Evolutionary conservation across 2,329 filamentous ascomycete species (phyloP).

Genomic region (Fusarium xyrophilum): DNA sequence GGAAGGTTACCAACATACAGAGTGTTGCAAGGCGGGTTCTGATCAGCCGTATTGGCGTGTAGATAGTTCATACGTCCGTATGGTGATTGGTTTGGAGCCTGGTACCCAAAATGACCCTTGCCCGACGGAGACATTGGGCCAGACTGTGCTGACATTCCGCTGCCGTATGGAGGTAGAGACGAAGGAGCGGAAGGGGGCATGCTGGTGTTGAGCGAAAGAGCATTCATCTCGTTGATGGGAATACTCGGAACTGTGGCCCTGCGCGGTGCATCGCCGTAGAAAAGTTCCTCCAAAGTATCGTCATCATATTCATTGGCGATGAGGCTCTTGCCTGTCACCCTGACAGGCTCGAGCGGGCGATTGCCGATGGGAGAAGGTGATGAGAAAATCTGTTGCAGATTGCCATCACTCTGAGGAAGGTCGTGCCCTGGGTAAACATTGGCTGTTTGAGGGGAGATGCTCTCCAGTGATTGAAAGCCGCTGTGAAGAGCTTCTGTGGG

Average conservation of each 20-base stretch:
- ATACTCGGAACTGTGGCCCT: slow-evolving; percentile 76
- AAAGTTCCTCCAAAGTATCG: slow-evolving; percentile 62
- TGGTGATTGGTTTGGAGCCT: slow-evolving; percentile 58
- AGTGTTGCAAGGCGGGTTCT: slow-evolving; percentile 97
- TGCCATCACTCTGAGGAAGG: slow-evolving; percentile 63
- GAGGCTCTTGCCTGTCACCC: slow-evolving; percentile 71
- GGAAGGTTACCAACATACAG: slow-evolving; percentile 97
- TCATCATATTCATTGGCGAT: slow-evolving; percentile 69
- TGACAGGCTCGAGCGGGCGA: slow-evolving; percentile 66
- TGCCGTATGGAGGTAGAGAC: slow-evolving; percentile 58
- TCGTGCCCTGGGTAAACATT: slow-evolving; percentile 61
- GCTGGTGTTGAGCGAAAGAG: slow-evolving; percentile 74
- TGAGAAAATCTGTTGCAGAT: slow-evolving; percentile 70
- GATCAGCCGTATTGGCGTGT: slow-evolving; percentile 90
- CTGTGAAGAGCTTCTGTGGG: slow-evolving; percentile 55
- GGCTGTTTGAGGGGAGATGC: slow-evolving; percentile 66
- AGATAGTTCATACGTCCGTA: slow-evolving; percentile 74
- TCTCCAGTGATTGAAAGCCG: slow-evolving; percentile 68
- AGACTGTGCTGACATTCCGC: slow-evolving; percentile 50
- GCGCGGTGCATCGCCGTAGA: slow-evolving; percentile 61
- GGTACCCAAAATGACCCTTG: slow-evolving; percentile 25
- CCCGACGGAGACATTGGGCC: slow-evolving; percentile 15
- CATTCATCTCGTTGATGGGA: slow-evolving; percentile 71
- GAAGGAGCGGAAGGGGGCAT: slow-evolving; percentile 56
- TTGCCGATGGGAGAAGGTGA: slow-evolving; percentile 77